phyloP scores from a whole-genome alignment of 768 basidiomycete species.

The Lactarius sp. region DNA sequence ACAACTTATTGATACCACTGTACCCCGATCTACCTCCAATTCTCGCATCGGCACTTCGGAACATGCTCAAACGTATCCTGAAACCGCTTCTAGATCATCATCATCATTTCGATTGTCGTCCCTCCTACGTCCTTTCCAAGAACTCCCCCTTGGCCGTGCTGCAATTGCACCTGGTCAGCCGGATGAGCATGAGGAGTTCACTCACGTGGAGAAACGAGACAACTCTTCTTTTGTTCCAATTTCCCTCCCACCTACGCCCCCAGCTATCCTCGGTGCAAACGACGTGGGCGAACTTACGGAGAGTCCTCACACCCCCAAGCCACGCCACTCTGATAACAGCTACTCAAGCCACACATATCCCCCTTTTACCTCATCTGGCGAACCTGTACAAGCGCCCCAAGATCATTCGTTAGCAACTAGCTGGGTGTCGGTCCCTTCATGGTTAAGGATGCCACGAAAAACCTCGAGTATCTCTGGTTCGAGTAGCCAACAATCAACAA shows the following conservation, averaged over 20 bases:
- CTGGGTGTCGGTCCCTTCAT: conserved; percentile 26
- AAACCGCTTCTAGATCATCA: conserved; percentile 27
- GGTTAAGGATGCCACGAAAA: conserved; percentile 23
- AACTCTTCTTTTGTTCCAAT: conserved; percentile 47
- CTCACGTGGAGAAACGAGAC: conserved; percentile 56
- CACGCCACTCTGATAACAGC: neutral
- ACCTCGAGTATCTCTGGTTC: neutral
- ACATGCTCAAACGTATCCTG: conserved; percentile 32
- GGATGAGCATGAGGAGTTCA: conserved; percentile 57
- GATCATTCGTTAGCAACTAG: conserved; percentile 21
- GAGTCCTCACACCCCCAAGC: conserved; percentile 10
- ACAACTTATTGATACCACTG: conserved; percentile 56
- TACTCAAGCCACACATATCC: conserved; percentile 24
- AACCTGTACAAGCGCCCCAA: conserved; percentile 8
- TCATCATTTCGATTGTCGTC: conserved; percentile 61
- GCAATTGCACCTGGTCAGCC: conserved; percentile 33
- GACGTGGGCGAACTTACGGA: neutral
- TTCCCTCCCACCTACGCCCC: conserved; percentile 8
- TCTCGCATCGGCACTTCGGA: conserved; percentile 12
- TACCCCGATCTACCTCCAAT: conserved; percentile 22
- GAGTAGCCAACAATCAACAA: neutral
- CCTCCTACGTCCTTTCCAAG: conserved; percentile 65
- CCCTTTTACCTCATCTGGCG: conserved; percentile 15
- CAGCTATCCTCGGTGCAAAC: neutral
- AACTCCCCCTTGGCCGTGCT: conserved; percentile 40